These are phyloP conservation scores for Larix sibirica DNA, from an alignment of 83 land plant genomes.

Conservation along the genomic window DNA sequence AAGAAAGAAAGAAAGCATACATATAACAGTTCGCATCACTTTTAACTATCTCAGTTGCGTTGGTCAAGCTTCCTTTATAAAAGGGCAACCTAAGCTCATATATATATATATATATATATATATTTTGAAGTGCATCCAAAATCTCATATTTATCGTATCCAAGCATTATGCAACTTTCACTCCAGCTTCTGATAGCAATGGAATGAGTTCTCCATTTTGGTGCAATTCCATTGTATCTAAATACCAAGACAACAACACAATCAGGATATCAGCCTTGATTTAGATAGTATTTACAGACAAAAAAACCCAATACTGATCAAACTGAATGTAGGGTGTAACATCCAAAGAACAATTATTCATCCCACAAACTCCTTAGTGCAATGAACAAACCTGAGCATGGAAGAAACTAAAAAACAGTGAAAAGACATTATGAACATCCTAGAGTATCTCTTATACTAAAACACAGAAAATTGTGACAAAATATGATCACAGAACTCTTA, in stretches of 20 bases:
- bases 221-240: conserved; percentile 14
- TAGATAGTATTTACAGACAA: neutral
- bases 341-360: neutral
- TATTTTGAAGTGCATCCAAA: neutral
- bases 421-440: neutral
- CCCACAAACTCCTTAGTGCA: neutral
- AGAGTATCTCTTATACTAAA: neutral
- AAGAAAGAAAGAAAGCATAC: too few species aligned
- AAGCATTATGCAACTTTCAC: neutral
- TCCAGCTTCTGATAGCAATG: conserved; percentile 11
- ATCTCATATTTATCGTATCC: neutral
- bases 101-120: too few species aligned
- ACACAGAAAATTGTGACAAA: neutral
- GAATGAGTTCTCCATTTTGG: conserved; percentile 11
- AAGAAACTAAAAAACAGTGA: neutral
- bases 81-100: too few species aligned
- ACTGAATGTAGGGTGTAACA: neutral
- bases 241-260: neutral
- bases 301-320: neutral
- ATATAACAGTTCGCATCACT: too few species aligned
- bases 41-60: too few species aligned
- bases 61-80: too few species aligned
- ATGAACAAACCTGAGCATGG: neutral
- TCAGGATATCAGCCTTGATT: neutral
- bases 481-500: neutral